phyloP scores from a whole-genome alignment of 2,329 filamentous ascomycete species.

The Penicillium hesseltinei region DNA sequence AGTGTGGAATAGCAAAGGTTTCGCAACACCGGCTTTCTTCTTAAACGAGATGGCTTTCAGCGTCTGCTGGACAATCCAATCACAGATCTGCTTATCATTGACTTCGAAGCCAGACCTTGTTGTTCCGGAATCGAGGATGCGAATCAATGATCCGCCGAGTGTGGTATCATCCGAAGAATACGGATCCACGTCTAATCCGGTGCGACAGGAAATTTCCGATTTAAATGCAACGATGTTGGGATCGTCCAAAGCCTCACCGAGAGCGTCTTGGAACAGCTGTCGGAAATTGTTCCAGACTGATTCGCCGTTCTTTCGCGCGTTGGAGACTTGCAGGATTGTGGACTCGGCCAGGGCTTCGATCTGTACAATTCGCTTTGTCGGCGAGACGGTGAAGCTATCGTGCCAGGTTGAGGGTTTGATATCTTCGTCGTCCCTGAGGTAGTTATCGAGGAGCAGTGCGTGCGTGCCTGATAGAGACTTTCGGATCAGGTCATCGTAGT shows the following conservation, averaged over 20 bases:
- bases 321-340: constrained; percentile 54
- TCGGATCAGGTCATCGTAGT: constrained; percentile 58
- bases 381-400: constrained; percentile 61
- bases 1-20: constrained; percentile 81
- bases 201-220: constrained; percentile 77
- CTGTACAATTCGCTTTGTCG: constrained; percentile 71
- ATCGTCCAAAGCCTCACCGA: constrained; percentile 61
- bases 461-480: constrained; percentile 71
- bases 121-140: constrained; percentile 28
- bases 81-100: constrained; percentile 64
- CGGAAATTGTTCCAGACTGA: constrained; percentile 28
- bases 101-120: constrained; percentile 41
- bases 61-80: constrained; percentile 64
- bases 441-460: constrained; percentile 75
- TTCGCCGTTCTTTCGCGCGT: constrained; percentile 35
- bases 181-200: constrained; percentile 64
- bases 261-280: constrained; percentile 37
- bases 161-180: constrained; percentile 45
- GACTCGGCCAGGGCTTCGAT: constrained; percentile 71
- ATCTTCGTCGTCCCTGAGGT: constrained; percentile 55
- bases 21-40: constrained; percentile 49
- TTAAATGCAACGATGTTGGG: constrained; percentile 75
- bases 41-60: constrained; percentile 55
- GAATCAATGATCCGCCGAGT: constrained; percentile 29
- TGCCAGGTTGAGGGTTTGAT: constrained; percentile 64